These are phyloP conservation scores for Thelonectria discophora DNA, from an alignment of 2,329 filamentous ascomycete species.

Conservation along the genomic window DNA sequence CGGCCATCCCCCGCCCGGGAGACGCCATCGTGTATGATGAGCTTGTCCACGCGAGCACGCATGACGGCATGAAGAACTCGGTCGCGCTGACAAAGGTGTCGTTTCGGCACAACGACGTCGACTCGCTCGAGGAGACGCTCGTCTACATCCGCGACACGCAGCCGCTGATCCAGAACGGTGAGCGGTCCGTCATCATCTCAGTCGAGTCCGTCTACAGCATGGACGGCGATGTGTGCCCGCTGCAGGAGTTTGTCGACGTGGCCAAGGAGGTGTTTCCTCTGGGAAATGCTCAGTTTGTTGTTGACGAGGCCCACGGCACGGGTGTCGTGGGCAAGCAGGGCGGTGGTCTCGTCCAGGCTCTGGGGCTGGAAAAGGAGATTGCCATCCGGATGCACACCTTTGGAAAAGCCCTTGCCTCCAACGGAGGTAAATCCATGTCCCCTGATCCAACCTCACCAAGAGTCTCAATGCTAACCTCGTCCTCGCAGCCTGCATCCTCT, in stretches of 20 bases:
- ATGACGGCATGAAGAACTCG: conserved; percentile 69
- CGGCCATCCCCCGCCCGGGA: conserved; percentile 59
- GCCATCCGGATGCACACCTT: conserved; percentile 61
- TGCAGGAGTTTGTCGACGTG: conserved; percentile 49
- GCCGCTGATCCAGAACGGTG: conserved; percentile 39
- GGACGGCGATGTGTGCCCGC: conserved; percentile 55
- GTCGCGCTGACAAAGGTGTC: conserved; percentile 55
- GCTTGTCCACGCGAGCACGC: conserved; percentile 71
- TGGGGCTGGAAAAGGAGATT: conserved; percentile 60
- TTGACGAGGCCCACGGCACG: conserved; percentile 65
- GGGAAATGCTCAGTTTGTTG: conserved; percentile 57
- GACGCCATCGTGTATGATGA: conserved; percentile 71
- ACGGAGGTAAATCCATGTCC: conserved; percentile 40
- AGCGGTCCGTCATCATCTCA: conserved; percentile 48
- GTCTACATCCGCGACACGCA: conserved; percentile 43
- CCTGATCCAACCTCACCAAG: too few species aligned
- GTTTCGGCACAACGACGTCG: conserved; percentile 57
- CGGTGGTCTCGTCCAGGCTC: conserved; percentile 56
- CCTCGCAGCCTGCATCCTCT: conserved; percentile 32
- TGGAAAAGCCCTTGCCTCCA: conserved; percentile 59
- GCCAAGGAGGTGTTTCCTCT: conserved; percentile 46
- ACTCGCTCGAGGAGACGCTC: conserved; percentile 51
- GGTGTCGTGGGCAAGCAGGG: conserved; percentile 61
- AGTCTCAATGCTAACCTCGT: not conserved
- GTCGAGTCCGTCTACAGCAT: conserved; percentile 58